Evolutionary conservation across 1,139 yeast genomes (phyloP), one percentile per base, ranked within the genome.

Genomic region (Blastobotrys arbuscula): DNA sequence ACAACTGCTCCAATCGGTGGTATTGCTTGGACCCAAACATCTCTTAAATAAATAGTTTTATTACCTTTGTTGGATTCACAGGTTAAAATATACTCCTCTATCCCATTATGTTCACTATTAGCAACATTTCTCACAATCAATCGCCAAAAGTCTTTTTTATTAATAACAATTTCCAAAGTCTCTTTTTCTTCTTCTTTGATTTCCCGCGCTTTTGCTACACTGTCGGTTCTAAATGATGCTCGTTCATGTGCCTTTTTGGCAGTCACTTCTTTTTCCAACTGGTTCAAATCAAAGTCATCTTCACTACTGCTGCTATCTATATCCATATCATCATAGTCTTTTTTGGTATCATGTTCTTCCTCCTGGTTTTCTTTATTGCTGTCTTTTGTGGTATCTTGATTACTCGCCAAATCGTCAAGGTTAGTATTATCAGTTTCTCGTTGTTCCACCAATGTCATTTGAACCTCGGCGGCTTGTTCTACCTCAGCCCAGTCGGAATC

Each of bases 1-100:
- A 70, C 45, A 70, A 64, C 26, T 68, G 67, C 70, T 8, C 63
- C 63, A 4, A 43, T 52, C 10, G 43, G 45, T 1, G 62, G 62
- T 1, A 42, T 39, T 7, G 55, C 51, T 2, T 52, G 53, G 13
- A 44, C 30, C 71, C 71, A 67, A 8, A 55, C 40, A 9, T 57
- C 62, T 18, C 57, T 50, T 7, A 62, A 45, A n/a, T 51, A 35
- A 3, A 60, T 42, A 0, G 37, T 40, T 26, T 47, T 44, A 5
- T 26, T 21, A 8, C 40, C 49, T 12, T 45, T 28, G 10, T 40
- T 28, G 16, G 26, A 20, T 16, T 30, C 23, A 16, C 36, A 40
- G 8, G 28, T 18, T 16, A 23, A 15, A 7, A 39, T 18, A 16
- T 12, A n/a, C 31, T 39, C 31, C 13, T 39, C 42, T 5, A 5